phyloP scores from a whole-genome alignment of 768 basidiomycete genomes.

The Mycena albidolilacea region DNA sequence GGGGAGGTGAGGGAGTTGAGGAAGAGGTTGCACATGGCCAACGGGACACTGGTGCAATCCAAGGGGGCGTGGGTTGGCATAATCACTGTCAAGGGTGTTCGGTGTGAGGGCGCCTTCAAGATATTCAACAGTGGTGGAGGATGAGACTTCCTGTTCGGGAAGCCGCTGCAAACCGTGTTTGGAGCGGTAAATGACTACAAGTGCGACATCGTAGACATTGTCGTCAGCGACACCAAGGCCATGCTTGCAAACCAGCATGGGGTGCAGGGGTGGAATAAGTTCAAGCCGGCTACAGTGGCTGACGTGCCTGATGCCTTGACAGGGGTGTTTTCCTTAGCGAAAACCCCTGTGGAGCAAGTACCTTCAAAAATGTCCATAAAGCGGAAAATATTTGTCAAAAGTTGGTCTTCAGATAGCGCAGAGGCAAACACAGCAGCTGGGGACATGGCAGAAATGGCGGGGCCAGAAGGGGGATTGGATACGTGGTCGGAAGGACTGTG shows the following conservation, averaged over 20 bases:
- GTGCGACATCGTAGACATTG: neutral
- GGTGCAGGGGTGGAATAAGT: too few species aligned
- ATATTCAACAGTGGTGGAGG: conserved; percentile 43
- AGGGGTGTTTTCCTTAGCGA: conserved; percentile 16
- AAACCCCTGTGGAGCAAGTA: conserved; percentile 25
- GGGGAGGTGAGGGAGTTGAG: conserved; percentile 32
- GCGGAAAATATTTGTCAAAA: too few species aligned
- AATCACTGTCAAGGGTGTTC: conserved; percentile 33
- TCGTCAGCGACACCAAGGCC: neutral
- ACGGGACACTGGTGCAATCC: conserved; percentile 43
- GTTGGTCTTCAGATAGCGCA: too few species aligned
- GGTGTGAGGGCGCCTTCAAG: conserved; percentile 34
- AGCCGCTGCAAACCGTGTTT: conserved; percentile 36
- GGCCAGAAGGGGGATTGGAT: neutral
- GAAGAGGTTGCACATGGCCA: conserved; percentile 50
- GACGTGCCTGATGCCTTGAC: conserved; percentile 3
- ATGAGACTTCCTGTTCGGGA: conserved; percentile 38
- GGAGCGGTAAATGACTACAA: conserved; percentile 31
- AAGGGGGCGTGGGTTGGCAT: conserved; percentile 41
- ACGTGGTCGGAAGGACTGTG: too few species aligned
- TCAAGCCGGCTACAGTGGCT: neutral
- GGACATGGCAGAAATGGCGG: neutral
- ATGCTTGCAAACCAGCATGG: neutral
- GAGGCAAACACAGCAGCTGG: too few species aligned
- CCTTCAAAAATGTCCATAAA: too few species aligned